Conservation (phyloP, 441 rosid species). For the Bruguiera hainesii region DNA sequence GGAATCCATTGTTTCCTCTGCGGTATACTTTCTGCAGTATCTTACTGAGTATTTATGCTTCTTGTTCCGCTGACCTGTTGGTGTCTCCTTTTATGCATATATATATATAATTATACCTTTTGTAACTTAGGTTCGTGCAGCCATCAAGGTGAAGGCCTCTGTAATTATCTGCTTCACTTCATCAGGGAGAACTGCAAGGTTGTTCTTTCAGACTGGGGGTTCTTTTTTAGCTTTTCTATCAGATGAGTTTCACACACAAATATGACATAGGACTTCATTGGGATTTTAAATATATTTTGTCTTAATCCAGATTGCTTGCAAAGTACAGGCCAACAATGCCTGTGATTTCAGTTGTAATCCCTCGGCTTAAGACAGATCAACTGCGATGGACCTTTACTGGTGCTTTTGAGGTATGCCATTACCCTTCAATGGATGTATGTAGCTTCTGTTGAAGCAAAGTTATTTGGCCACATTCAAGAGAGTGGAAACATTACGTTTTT, state of each 20-base stretch:
- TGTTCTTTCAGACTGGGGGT: neutral
- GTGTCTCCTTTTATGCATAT: neutral
- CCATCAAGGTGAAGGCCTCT: conserved; percentile 79
- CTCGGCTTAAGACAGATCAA: conserved; percentile 72
- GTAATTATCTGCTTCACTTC: conserved; percentile 78
- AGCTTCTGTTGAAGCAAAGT: neutral
- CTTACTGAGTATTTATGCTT: neutral
- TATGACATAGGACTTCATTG: neutral
- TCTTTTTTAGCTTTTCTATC: no score
- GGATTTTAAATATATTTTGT: neutral
- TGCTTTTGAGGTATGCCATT: conserved; percentile 63
- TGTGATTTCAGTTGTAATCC: conserved; percentile 75
- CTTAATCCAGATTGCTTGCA: conserved; percentile 57
- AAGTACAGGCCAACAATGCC: conserved; percentile 88
- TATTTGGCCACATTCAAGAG: neutral
- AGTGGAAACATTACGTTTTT: no score
- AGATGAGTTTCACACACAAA: no score
- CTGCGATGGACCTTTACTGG: conserved; percentile 77
- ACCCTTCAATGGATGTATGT: neutral
- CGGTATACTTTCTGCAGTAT: conserved; percentile 44
- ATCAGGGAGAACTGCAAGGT: conserved; percentile 87
- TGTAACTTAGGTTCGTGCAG: conserved; percentile 56
- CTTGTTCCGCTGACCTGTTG: neutral
- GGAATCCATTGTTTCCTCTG: conserved; percentile 89
- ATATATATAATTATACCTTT: neutral